A percentile compares a stretch with the other conserved stretches of the same genome.
These are phyloP conservation scores for Cylindrodendrum hubeiense DNA, from an alignment of 2,329 filamentous ascomycete species.

Conservation along the genomic window DNA sequence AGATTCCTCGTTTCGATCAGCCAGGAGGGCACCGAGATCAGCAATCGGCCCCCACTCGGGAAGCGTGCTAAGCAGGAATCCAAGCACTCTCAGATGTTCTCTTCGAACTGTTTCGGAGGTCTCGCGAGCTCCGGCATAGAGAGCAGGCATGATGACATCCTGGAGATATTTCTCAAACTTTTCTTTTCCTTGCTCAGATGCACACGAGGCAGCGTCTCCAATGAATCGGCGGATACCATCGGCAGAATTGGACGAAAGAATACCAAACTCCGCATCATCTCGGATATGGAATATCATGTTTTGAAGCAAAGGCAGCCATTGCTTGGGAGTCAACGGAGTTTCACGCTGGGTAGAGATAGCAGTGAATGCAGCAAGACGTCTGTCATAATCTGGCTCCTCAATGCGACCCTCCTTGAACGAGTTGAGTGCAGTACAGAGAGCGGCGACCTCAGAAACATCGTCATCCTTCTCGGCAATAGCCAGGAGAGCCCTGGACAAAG, in stretches of 20 bases:
- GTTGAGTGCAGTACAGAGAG: conserved; percentile 83
- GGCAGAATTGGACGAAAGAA: conserved; percentile 83
- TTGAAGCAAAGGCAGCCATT: conserved; percentile 90
- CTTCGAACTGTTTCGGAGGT: conserved; percentile 85
- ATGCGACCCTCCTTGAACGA: conserved; percentile 79
- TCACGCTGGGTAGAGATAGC: conserved; percentile 75
- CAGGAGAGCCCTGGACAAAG: conserved; percentile 79
- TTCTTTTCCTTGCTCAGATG: conserved; percentile 48
- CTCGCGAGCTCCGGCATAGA: conserved; percentile 82
- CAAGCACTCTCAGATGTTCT: conserved; percentile 85
- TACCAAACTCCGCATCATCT: conserved; percentile 88
- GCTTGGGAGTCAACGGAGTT: conserved; percentile 70
- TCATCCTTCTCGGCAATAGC: conserved; percentile 76
- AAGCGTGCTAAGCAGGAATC: conserved; percentile 79
- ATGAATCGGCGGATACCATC: conserved; percentile 85
- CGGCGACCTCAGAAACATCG: conserved; percentile 72
- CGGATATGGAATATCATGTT: conserved; percentile 91
- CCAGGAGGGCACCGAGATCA: conserved; percentile 79
- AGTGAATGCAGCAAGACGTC: conserved; percentile 81
- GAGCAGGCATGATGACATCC: conserved; percentile 76
- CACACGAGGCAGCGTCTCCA: conserved; percentile 66
- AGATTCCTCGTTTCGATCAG: conserved; percentile 72
- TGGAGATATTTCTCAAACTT: conserved; percentile 71
- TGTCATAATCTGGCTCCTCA: conserved; percentile 90
- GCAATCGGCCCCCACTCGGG: conserved; percentile 77